Base-by-base conservation (phyloP, 2,329 filamentous ascomycete species). In the Berkeleyomyces basicola region DNA sequence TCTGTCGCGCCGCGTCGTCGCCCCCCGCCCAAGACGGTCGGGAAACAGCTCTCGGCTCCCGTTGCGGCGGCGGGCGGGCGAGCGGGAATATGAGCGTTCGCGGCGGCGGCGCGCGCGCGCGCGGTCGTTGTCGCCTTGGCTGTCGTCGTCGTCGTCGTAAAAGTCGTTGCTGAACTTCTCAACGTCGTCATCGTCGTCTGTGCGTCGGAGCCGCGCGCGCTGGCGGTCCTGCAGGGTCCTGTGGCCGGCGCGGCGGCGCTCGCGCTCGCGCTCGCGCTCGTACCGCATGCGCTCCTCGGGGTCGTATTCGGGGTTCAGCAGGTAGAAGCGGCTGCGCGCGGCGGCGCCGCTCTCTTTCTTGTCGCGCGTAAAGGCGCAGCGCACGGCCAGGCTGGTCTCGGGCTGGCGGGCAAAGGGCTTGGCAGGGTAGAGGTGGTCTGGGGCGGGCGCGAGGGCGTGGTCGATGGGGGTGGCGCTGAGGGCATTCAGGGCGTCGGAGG, bases 281-380 rank as follows among this genome's bases (percentile, higher is more conserved):
- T 77, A 78, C 64, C 84, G 80, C 66, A 84, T 77, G 61, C 82
- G 81, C 74, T 88, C 90, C 67, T 85, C 84, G 2, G 87, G 90
- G 69, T 96, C 91, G 70, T 90, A 84, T 68, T 96, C 88, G 0
- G 92, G 92, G 68, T 97, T 88, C 69, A 93, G 80, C 43, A 96
- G 82, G 71, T 99, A 99, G 75, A 95, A 97, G 10, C 89, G 82
- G 73, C 92, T 97, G 65, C 87, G 81, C 59, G 86, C 81, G 9
- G 89, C 82, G 1, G 93, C 92, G 47, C 88, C 86, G 51, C 78
- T 81, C 68, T 84, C 81, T 74, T 99, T 99, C 70, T 80, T 86
- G 74, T 99, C 93, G 31, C 82, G 79, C 36, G 79, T 77, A 4
- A 90, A 80, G 0, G 91, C 86, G 65, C 88, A 80, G 58, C 93